These are phyloP conservation scores for Colletotrichum sp. DNA, from an alignment of 2,329 filamentous ascomycete species.

Conservation along the genomic window DNA sequence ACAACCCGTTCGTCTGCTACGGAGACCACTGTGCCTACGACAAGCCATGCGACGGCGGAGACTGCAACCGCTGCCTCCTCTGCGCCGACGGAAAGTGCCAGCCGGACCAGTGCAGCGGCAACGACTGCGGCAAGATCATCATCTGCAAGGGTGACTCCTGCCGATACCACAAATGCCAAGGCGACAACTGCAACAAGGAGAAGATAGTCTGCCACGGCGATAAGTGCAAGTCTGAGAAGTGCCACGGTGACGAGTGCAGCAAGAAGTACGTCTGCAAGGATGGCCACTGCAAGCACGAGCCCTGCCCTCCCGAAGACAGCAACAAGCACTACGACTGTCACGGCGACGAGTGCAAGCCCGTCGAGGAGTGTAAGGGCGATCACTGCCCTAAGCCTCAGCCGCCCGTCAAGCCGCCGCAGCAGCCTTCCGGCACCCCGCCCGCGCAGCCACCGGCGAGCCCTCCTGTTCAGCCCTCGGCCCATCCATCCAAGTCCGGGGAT, in stretches of 20 bases:
- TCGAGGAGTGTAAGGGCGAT: constrained; percentile 28
- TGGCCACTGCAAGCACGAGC: constrained; percentile 27
- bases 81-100: constrained; percentile 24
- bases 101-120: constrained; percentile 14
- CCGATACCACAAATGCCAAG: constrained; percentile 2
- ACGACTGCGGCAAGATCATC: constrained; percentile 10
- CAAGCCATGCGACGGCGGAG: constrained; percentile 24
- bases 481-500: not conserved
- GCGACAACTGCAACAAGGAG: constrained; percentile 6
- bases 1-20: not conserved
- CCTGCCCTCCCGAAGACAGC: constrained; percentile 24
- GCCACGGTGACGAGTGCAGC: constrained; percentile 31
- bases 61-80: constrained; percentile 26
- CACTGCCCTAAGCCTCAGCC: constrained; percentile 32
- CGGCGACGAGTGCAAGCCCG: constrained; percentile 32
- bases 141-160: constrained; percentile 2
- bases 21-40: constrained; percentile 26
- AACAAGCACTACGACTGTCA: constrained; percentile 38
- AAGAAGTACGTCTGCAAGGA: constrained; percentile 25
- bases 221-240: constrained; percentile 31
- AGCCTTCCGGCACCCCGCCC: not conserved
- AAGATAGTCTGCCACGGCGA: constrained; percentile 10
- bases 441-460: not conserved
- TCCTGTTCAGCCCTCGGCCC: not conserved
- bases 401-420: not conserved